phyloP scores from a whole-genome alignment of 176 grass and related monocot genomes.

The Phoenix dactylifera region DNA sequence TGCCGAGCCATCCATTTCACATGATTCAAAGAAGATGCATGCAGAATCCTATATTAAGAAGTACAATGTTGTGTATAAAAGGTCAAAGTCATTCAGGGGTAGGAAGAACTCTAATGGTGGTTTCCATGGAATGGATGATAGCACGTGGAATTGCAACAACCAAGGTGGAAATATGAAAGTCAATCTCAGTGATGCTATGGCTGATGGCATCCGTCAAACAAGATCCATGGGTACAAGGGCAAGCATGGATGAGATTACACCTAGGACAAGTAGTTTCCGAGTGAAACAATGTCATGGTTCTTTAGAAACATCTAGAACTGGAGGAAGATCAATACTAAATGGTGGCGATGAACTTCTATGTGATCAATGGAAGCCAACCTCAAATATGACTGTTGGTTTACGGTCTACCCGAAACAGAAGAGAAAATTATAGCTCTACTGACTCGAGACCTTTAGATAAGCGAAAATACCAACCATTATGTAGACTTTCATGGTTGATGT shows the following conservation, averaged over 20 bases:
- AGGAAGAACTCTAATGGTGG: conserved; percentile 45
- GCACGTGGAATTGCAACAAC: conserved; percentile 53
- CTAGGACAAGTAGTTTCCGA: conserved; percentile 26
- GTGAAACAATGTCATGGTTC: conserved; percentile 44
- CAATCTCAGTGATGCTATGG: conserved; percentile 34
- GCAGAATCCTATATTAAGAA: conserved; percentile 23
- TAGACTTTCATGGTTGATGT: conserved; percentile 87
- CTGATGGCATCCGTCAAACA: conserved; percentile 39
- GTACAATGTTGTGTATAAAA: conserved; percentile 59
- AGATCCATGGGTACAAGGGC: conserved; percentile 31
- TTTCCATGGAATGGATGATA: conserved; percentile 48
- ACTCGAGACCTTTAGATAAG: conserved; percentile 37
- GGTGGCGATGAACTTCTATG: conserved; percentile 20
- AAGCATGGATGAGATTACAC: conserved; percentile 19
- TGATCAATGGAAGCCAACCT: conserved; percentile 48
- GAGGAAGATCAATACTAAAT: conserved; percentile 35
- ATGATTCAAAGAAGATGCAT: conserved; percentile 25
- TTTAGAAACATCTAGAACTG: conserved; percentile 65
- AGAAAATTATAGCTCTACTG: conserved; percentile 41
- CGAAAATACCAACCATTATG: conserved; percentile 35
- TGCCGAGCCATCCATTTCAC: conserved; percentile 25
- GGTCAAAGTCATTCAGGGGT: conserved; percentile 45
- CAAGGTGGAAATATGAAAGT: conserved; percentile 44
- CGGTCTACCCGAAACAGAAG: conserved; percentile 78
- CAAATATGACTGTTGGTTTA: conserved; percentile 52